Evolutionary conservation across 371 early-diverging fungal genomes (phyloP).

Genomic region (Nematocida parisii): DNA sequence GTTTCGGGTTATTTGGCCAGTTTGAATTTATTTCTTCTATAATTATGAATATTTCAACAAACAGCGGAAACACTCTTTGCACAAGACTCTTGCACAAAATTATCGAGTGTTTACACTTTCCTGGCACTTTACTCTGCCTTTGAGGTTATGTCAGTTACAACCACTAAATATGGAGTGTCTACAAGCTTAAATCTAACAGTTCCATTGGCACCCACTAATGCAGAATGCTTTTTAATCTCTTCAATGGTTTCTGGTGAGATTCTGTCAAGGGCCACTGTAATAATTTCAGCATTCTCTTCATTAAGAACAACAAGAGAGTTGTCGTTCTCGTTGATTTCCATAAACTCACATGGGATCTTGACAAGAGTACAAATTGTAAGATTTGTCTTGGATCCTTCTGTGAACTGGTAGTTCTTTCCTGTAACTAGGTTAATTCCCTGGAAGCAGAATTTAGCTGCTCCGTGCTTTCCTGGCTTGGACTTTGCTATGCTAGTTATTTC

Average conservation of each 20-base stretch:
- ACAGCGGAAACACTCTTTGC: too few species aligned
- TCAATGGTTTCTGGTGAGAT: constrained; percentile 11
- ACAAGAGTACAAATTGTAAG: constrained; percentile 30
- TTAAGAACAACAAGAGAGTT: constrained; percentile 17
- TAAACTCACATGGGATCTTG: constrained; percentile 27
- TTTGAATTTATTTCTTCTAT: too few species aligned
- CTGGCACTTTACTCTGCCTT: constrained; percentile 12
- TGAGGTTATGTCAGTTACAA: constrained; percentile 29
- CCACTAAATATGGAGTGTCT: constrained; percentile 47
- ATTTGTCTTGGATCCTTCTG: constrained; percentile 41
- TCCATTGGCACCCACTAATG: neutral
- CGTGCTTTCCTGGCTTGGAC: constrained; percentile 70
- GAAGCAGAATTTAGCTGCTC: constrained; percentile 66
- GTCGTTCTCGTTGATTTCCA: constrained; percentile 39
- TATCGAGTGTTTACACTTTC: too few species aligned
- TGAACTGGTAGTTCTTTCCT: constrained; percentile 20
- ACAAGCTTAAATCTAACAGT: constrained; percentile 18
- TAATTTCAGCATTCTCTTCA: constrained; percentile 20
- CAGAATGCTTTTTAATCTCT: neutral
- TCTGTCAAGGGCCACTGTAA: constrained; percentile 2
- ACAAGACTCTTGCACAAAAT: too few species aligned
- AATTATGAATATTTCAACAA: too few species aligned
- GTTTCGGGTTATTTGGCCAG: too few species aligned
- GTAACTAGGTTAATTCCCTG: constrained; percentile 33
- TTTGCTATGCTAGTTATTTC: constrained; percentile 58